Conservation (phyloP, 257 asterid genomes). For the Capsicum pubescens region DNA sequence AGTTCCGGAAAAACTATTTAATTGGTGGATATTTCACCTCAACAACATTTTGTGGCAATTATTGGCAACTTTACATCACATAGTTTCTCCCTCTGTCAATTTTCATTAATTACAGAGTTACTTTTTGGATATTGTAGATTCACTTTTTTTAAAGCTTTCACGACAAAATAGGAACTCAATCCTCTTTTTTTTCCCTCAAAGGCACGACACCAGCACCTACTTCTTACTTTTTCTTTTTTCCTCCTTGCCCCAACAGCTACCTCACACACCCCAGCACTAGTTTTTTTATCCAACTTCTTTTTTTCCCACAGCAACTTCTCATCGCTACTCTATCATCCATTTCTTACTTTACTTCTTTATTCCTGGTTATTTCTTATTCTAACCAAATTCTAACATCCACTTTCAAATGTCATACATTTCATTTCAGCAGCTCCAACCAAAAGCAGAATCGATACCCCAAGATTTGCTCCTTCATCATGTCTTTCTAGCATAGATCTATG, state of each 20-base stretch:
- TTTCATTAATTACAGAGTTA: not conserved
- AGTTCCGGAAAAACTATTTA: not conserved
- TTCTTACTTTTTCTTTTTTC: not conserved
- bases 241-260: conserved; percentile 3
- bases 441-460: not conserved
- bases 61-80: not conserved
- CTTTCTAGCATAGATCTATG: not conserved
- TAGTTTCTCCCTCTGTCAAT: not conserved
- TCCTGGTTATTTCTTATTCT: not conserved
- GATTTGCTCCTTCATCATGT: too few species aligned
- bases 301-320: not conserved
- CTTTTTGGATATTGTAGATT: not conserved
- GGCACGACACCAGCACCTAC: not conserved
- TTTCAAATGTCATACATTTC: conserved; percentile 13
- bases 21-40: not conserved
- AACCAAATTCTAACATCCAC: not conserved
- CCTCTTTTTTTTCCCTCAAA: not conserved
- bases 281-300: not conserved
- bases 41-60: conserved; percentile 2
- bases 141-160: not conserved
- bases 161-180: not conserved
- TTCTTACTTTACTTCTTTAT: not conserved
- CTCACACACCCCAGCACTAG: not conserved
- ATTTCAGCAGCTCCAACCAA: conserved; percentile 13
- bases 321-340: not conserved